Evolutionary conservation across 2,329 filamentous ascomycete genomes (phyloP), one percentile per base, ranked within the genome.

Genomic region (Trematosphaeria pertusa): DNA sequence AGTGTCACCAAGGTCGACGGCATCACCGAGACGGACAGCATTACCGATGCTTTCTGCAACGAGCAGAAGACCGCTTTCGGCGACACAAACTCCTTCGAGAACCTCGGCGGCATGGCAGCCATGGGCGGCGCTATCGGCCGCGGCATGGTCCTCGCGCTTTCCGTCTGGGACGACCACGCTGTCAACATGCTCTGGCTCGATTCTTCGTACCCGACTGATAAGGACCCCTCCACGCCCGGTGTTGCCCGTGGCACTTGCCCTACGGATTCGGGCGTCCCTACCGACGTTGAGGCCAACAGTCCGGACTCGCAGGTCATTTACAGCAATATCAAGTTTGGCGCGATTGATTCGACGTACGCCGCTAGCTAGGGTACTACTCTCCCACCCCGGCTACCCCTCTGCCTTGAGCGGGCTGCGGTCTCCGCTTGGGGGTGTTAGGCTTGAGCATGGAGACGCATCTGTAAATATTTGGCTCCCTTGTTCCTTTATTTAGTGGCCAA

Each of bases 101-200:
- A 75, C 11, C 73, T 81, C 44, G 84, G 84, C 24, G 84, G 83
- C 17, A 64, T 83, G 57, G 53, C 67, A 1, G 68, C 70, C 26
- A 81, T 87, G 76, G 74, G 79, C 48, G 62, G 69, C 2, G 81
- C 80, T 12, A 66, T 86, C 17, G 58, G 61, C 3, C 52, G 75
- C 18, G 82, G 81, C n/a, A 83, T 85, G 81, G 82, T 84, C 18
- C 75, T 87, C 12, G 82, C 84, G 45, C 75, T 87, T 73, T 78
- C 75, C 38, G 67, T 84, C 47, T 80, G 77, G 76, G 81, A 86
- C 62, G 85, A 87, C 69, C 79, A 86, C 71, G 69, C 79, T 54
- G 70, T 78, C 59, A 77, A 85, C 70, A 88, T 89, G 85, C 80
- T 86, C 62, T 89, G 87, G 87, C 80, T 89, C 55, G 86, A 89